A percentile compares a stretch with the other conserved stretches of the same genome.
These are phyloP conservation scores for Plasmopara viticola DNA, from an alignment of 352 stramenopile genomes.

Conservation along the genomic window DNA sequence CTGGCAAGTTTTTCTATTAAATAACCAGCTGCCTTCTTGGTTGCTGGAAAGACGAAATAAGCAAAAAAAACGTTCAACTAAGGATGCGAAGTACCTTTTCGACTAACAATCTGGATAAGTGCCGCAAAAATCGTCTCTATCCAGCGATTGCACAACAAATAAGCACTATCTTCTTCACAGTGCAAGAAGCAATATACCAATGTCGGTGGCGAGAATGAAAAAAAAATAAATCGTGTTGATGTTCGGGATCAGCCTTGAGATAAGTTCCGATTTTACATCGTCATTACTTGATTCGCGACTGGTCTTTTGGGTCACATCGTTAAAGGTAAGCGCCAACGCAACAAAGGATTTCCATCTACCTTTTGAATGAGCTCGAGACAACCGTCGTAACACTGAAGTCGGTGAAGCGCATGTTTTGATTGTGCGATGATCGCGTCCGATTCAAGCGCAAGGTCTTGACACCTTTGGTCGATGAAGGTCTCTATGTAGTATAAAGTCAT, in stretches of 20 bases:
- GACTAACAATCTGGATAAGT: constrained; percentile 41
- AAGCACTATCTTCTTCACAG: neutral
- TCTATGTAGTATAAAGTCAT: constrained; percentile 8
- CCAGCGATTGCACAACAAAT: constrained; percentile 2
- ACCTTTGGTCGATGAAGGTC: constrained; percentile 33
- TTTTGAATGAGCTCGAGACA: constrained; percentile 45
- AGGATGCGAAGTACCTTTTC: constrained; percentile 27
- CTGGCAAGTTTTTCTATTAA: constrained; percentile 50
- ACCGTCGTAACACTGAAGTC: constrained; percentile 39
- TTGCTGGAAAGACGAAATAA: constrained; percentile 20
- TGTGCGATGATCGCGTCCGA: constrained; percentile 34
- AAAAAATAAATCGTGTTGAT: constrained; percentile 29
- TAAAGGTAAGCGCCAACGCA: neutral
- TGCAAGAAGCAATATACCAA: constrained; percentile 20
- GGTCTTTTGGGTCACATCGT: constrained; percentile 14
- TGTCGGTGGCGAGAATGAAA: constrained; percentile 38
- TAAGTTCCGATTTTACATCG: constrained; percentile 28
- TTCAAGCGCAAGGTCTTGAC: constrained; percentile 34
- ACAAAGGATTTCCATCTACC: constrained; percentile 6
- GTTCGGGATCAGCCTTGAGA: constrained; percentile 36
- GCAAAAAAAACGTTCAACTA: neutral
- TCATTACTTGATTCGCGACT: constrained; percentile 32
- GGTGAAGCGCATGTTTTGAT: constrained; percentile 23
- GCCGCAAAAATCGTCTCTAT: constrained; percentile 39
- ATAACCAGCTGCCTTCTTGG: constrained; percentile 31